Base-by-base conservation (phyloP, 2,329 filamentous ascomycete genomes). In the Neofusicoccum cordaticola region DNA sequence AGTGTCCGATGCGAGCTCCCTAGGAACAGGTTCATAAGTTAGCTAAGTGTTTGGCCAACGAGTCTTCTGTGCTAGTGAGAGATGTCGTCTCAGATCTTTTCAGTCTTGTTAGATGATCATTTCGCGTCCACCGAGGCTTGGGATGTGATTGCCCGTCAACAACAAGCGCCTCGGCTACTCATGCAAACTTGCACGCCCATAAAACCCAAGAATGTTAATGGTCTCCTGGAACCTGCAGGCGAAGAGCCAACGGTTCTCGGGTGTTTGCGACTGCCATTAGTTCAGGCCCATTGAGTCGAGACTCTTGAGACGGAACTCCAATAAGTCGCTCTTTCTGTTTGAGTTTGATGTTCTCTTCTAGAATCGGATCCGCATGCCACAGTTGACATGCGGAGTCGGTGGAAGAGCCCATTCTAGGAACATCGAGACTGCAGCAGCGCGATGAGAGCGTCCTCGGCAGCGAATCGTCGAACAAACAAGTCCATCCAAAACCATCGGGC, bases 51-150 rank as follows among this genome's bases (percentile, higher is more conserved):
- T 11, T 27, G 17, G 39, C n/a, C 7, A 6, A n/a, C 6, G 41
- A 45, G 9, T 39, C n/a, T 4, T 48, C 19, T 37, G 12, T 37
- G 12, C 27, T 34, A 11, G 17, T 31, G 17, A 45, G 45, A 12
- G 19, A 15, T 53, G 34, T 44, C 62, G 56, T 65, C 63, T 65
- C 63, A 65, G 63, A 61, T 65, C 63, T 65, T 65, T 65, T 65
- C 63, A 65, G 63, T 65, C 61, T 63, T 37, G 39, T 52, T 31
- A 4, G 7, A 31, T 37, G 31, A 60, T 65, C 63, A 65, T 61
- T 37, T 61, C 63, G 47, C 35, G 13, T 63, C 56, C 37, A 4
- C 45, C 31, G 47, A 60, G 53, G 63, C n/a, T 65, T 31, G 4
- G 7, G 37, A n/a, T 6, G 35, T 52, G n/a, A 8, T 60, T 27